Base-by-base conservation (phyloP, 495 filamentous ascomycete genomes). In the Penicillium robsamsonii region DNA sequence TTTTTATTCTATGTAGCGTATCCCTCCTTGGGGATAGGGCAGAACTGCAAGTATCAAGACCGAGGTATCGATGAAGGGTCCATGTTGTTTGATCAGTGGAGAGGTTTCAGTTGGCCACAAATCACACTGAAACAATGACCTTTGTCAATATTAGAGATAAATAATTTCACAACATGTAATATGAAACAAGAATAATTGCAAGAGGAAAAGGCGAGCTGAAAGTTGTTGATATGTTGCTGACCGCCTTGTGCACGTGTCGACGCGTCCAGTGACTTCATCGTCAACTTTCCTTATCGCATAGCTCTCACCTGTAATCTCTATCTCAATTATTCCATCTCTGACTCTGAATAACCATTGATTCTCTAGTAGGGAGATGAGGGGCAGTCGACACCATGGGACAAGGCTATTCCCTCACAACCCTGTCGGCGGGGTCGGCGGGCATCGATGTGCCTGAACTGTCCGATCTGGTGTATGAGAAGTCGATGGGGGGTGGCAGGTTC, bases 361-460 rank as follows among this genome's bases (percentile, higher is more conserved):
- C n/a, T 48, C 11, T 51, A 56, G 54, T 41, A 50, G 40, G 70
- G 74, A 71, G 61, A 77, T 77, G 72, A 73, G 60, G 67, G 52
- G 33, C 57, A 50, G 59, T 58, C 60, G 48, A 63, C 68, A 84
- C 48, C 62, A 99, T 99, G 95, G 95, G 95, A 55, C 95, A 99
- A 80, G 91, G 89, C 65, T 97, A 96, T 74, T 97, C 95, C 59
- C 81, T 95, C 54, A 87, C 90, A 25, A 89, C 92, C 56, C 86
- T 95, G 55, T 91, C 92, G 33, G 88, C 91, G 54, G 93, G 92
- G 69, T 86, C 90, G 51, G 91, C 92, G 46, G 89, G 89, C 59
- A 96, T 97, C 71, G 94, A 97, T 71, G 85, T 95, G 18, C 87
- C 92, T 37, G 95, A 97, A 79, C 83, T 97, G 38, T 81, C 87